Evolutionary conservation across 352 stramenopile genomes (phyloP).

Genomic region (Globisporangium sylvaticum): DNA sequence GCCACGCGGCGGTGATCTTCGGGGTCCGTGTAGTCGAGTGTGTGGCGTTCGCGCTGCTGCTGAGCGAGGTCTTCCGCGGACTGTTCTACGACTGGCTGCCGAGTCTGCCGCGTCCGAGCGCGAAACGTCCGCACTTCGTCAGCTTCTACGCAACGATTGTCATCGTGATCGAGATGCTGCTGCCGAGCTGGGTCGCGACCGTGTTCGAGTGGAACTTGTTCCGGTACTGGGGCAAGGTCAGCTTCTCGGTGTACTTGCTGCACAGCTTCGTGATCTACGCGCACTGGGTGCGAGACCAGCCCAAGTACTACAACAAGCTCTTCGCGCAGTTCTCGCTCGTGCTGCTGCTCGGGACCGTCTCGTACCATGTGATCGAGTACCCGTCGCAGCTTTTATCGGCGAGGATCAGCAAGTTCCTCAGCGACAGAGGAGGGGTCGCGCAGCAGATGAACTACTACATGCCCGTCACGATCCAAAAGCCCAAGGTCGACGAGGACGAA

Average conservation of each 20-base stretch:
- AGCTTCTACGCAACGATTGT: conserved; percentile 21
- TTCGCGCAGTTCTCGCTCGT: conserved; percentile 28
- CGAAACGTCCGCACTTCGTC: conserved; percentile 17
- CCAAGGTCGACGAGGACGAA: not conserved
- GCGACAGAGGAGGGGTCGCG: not conserved
- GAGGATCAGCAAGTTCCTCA: conserved; percentile 22
- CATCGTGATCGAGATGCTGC: conserved; percentile 37
- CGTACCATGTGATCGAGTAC: conserved; percentile 40
- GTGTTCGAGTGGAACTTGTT: conserved; percentile 32
- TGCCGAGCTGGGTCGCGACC: conserved; percentile 20
- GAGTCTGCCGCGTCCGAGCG: no score
- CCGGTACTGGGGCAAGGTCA: conserved; percentile 32
- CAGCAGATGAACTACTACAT: not conserved
- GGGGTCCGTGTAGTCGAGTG: conserved; percentile 15
- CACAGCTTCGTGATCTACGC: conserved; percentile 42
- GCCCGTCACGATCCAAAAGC: conserved; percentile 3
- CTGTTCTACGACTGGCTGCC: conserved; percentile 28
- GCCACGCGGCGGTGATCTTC: no score
- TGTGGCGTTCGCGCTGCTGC: conserved; percentile 12
- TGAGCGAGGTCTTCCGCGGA: conserved; percentile 21
- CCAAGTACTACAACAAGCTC: conserved; percentile 32
- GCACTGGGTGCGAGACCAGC: conserved; percentile 18
- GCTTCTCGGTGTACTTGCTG: conserved; percentile 40
- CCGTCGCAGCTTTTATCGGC: conserved; percentile 39
- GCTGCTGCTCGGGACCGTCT: conserved; percentile 27